These are phyloP conservation scores for Jamesozyma lodderae DNA, from an alignment of 805 yeast species.

Conservation along the genomic window DNA sequence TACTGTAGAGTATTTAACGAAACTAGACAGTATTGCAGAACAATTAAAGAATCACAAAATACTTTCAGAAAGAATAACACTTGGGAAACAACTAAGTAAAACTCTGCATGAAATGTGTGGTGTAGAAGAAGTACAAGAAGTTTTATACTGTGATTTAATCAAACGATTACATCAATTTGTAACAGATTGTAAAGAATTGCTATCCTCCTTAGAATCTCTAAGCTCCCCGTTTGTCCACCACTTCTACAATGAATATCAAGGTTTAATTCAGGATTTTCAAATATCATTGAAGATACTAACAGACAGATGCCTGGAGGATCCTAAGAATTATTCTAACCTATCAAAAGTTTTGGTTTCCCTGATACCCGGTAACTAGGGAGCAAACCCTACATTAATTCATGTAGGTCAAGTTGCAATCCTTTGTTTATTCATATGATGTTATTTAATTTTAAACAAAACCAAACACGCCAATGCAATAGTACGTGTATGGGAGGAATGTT, in stretches of 20 bases:
- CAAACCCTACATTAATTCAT: too few relatives aligned
- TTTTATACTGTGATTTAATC: conserved; percentile 12
- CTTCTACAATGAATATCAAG: conserved; percentile 25
- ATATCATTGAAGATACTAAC: conserved; percentile 23
- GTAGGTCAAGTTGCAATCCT: background rate
- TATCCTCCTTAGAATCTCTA: conserved; percentile 10
- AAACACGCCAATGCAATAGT: too few relatives aligned
- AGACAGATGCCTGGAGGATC: conserved; percentile 18
- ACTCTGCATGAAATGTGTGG: conserved; percentile 24
- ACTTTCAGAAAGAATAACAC: conserved; percentile 11
- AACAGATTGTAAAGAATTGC: conserved; percentile 6
- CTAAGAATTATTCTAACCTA: conserved; percentile 7
- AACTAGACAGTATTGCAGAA: conserved; percentile 17
- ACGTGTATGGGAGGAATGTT: too few relatives aligned
- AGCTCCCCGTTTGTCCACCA: conserved; percentile 24
- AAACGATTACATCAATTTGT: conserved; percentile 10
- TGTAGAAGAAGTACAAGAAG: conserved; percentile 15
- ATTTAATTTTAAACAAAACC: too few relatives aligned
- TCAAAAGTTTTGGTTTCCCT: conserved; percentile 9
- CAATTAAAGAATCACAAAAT: conserved; percentile 13
- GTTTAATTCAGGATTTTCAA: conserved; percentile 24
- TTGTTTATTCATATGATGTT: too few relatives aligned
- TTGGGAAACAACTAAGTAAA: conserved; percentile 18
- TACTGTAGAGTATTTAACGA: conserved; percentile 21
- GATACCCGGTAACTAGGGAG: background rate